Evolutionary conservation across 176 grass and related monocot genomes (phyloP).

Genomic region (Oryza meridionalis): DNA sequence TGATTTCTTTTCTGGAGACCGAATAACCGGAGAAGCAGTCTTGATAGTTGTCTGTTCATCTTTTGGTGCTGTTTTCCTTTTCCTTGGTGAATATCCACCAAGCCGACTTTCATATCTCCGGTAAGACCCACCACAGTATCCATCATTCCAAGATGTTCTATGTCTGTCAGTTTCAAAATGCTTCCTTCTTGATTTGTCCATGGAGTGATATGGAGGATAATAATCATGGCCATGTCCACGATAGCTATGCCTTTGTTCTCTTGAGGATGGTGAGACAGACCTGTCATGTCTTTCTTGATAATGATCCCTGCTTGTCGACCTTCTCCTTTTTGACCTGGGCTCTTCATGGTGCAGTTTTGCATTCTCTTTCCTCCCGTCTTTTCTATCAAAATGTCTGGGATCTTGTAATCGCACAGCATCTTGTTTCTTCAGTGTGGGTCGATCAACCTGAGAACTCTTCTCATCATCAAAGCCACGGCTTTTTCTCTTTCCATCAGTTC

Average conservation of each 20-base stretch:
- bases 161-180: slow-evolving; percentile 68
- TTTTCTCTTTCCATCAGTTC: slow-evolving; percentile 53
- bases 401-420: slow-evolving; percentile 47
- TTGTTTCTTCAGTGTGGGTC: slow-evolving; percentile 49
- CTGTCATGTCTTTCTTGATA: slow-evolving; percentile 50
- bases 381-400: slow-evolving; percentile 56
- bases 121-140: slow-evolving; percentile 53
- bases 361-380: slow-evolving; percentile 56
- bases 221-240: slow-evolving; percentile 44
- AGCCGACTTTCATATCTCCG: slow-evolving; percentile 64
- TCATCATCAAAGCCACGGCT: slow-evolving; percentile 39
- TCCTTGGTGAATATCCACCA: slow-evolving; percentile 92
- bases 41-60: slow-evolving; percentile 42
- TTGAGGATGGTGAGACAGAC: slow-evolving; percentile 64
- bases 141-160: slow-evolving; percentile 57
- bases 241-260: slow-evolving; percentile 54
- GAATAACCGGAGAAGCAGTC: slow-evolving; percentile 33
- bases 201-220: slow-evolving; percentile 36
- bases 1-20: slow-evolving; percentile 71
- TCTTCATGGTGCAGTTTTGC: slow-evolving; percentile 54
- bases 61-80: slow-evolving; percentile 62
- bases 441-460: slow-evolving; percentile 54
- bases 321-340: slow-evolving; percentile 77
- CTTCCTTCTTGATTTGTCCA: slow-evolving; percentile 65
- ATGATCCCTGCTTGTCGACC: slow-evolving; percentile 69